Base-by-base conservation (phyloP, 2,329 filamentous ascomycete genomes). In the Colletotrichum tropicale region DNA sequence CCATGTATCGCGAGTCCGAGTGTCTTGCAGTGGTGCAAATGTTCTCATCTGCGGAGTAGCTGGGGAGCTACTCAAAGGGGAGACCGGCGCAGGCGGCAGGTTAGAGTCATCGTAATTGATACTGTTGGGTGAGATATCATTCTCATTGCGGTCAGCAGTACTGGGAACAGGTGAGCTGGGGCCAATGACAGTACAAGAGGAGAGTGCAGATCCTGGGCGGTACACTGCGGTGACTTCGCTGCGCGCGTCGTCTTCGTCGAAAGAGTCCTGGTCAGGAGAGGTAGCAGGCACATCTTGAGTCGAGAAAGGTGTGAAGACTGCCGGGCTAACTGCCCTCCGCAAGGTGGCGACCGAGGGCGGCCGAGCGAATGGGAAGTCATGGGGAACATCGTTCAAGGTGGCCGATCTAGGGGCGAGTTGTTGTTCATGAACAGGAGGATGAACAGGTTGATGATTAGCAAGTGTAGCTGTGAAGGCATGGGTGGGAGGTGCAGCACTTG, bases 11-110 rank as follows among this genome's bases (percentile, higher is more conserved):
- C 13, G 28, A 68, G 34, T 65, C 64, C 8, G 64, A 56, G 58
- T 74, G 65, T 60, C 56, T 16, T 69, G 64, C 60, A 26, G 34
- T 28, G 64, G 43, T 18, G 58, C 34, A 21, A 73, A 65, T 15
- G 26, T 36, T n/a, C 73, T 43, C 30, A 30, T 65, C 64, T 68
- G 70, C 16, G 70, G 70, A 66, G 74, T 73, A 24, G 21, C 30
- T 15, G 65, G 43, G 28, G 74, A 66, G 58, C 60, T 69, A 21
- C 43, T 74, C 21, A 68, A 48, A 15, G 74, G 74, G 36, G 74
- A 74, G 15, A 65, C 65, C 1, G 43, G 34, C 6, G 34, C 43
- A 2, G 60, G 43, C 28, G 70, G 30, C 21, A 69, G 10, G 26
- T n/a, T 21, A 4, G 56, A 36, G 13, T 52, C 28, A 9, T 64